A percentile compares a stretch with the other conserved stretches of the same genome.
Evolutionary conservation across 257 asterid species (phyloP).

Genomic region (Salvia rosmarinus): DNA sequence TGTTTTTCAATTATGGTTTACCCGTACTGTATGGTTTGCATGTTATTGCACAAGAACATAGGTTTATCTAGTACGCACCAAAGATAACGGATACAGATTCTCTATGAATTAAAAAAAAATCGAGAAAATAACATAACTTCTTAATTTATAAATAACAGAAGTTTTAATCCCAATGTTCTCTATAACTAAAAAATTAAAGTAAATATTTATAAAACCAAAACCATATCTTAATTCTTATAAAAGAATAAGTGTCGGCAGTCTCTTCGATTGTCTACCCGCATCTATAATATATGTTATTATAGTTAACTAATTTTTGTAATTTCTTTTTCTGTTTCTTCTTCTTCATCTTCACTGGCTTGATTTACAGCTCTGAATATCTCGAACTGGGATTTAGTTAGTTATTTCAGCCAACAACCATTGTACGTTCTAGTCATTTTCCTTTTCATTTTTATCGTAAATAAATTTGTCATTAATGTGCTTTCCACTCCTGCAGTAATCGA

Average conservation of each 20-base stretch:
- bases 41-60: too few species aligned
- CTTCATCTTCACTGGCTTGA: neutral
- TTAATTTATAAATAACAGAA: neutral
- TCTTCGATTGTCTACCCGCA: constrained; percentile 23
- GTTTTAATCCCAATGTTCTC: neutral
- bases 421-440: constrained; percentile 2
- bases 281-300: constrained; percentile 29
- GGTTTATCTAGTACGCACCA: too few species aligned
- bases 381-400: constrained; percentile 21
- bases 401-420: neutral
- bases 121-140: too few species aligned
- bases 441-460: neutral
- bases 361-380: constrained; percentile 1
- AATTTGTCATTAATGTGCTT: neutral
- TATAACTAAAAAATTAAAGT: neutral
- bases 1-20: too few species aligned
- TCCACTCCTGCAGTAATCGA: neutral
- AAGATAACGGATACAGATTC: too few species aligned
- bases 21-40: too few species aligned
- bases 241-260: constrained; percentile 44
- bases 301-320: neutral
- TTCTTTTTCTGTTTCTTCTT: neutral
- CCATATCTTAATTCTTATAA: constrained; percentile 28
- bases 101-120: too few species aligned
- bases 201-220: neutral